These are phyloP conservation scores for Calycina herbarum DNA, from an alignment of 2,329 filamentous ascomycete genomes.

Conservation along the genomic window DNA sequence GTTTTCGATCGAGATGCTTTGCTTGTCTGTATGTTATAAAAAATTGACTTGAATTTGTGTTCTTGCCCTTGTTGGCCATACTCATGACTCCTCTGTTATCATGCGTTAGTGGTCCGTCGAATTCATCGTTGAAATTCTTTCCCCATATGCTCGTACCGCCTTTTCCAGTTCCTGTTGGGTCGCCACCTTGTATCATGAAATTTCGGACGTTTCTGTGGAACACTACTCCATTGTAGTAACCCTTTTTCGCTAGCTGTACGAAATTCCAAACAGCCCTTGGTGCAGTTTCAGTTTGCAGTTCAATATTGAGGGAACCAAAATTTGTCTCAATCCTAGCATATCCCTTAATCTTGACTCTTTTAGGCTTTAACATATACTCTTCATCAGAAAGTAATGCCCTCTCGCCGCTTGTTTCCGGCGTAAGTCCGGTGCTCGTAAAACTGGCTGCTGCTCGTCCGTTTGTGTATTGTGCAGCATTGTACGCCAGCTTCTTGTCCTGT, in stretches of 20 bases:
- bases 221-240: constrained; percentile 79
- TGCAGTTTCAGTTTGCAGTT: constrained; percentile 86
- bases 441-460: constrained; percentile 89
- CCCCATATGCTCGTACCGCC: constrained; percentile 93
- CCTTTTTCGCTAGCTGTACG: constrained; percentile 79
- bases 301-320: constrained; percentile 80
- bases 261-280: constrained; percentile 98
- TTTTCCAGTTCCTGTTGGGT: constrained; percentile 86
- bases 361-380: constrained; percentile 93
- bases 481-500: constrained; percentile 61
- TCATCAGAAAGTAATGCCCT: constrained; percentile 86
- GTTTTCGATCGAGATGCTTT: constrained; percentile 88
- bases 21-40: constrained; percentile 88
- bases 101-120: constrained; percentile 86
- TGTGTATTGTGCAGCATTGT: constrained; percentile 88
- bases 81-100: constrained; percentile 75
- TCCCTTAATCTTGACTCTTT: constrained; percentile 83
- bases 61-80: constrained; percentile 99
- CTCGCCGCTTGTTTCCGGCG: constrained; percentile 85
- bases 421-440: constrained; percentile 92
- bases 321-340: constrained; percentile 90
- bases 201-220: constrained; percentile 95
- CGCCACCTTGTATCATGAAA: constrained; percentile 98
- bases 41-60: constrained; percentile 93
- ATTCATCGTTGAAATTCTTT: constrained; percentile 90